Evolutionary conservation across 495 filamentous ascomycete genomes (phyloP).

Genomic region (Parmelia sp.): DNA sequence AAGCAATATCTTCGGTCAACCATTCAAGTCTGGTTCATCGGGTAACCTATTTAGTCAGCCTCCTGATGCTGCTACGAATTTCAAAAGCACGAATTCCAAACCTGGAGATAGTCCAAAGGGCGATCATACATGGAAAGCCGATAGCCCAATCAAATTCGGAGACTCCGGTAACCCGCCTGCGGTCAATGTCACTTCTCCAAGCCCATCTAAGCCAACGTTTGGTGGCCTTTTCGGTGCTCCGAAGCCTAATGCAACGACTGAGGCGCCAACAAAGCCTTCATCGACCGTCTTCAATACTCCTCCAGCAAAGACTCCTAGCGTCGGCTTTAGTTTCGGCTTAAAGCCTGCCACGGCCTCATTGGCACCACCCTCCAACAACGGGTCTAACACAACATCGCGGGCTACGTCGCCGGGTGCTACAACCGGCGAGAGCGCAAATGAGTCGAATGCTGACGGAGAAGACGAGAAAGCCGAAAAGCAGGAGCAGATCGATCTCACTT

Average conservation of each 20-base stretch:
- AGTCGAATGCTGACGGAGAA: constrained; percentile 42
- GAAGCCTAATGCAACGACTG: constrained; percentile 29
- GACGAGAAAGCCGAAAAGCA: constrained; percentile 40
- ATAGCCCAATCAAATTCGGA: constrained; percentile 47
- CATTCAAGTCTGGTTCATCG: not conserved
- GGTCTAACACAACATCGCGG: constrained; percentile 43
- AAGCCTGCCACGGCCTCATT: constrained; percentile 32
- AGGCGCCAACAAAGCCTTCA: constrained; percentile 23
- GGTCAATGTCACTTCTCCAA: constrained; percentile 30
- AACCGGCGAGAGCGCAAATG: constrained; percentile 42
- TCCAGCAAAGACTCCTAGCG: constrained; percentile 23
- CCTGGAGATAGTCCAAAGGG: constrained; percentile 2
- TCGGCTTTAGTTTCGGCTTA: constrained; percentile 32
- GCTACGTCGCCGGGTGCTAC: constrained; percentile 56
- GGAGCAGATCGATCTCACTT: constrained; percentile 57
- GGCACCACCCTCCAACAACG: constrained; percentile 35
- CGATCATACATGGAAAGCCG: constrained; percentile 48
- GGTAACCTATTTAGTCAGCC: constrained; percentile 5
- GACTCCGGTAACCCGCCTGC: constrained; percentile 26
- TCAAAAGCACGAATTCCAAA: constrained; percentile 19
- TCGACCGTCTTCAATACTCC: constrained; percentile 31
- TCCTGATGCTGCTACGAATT: constrained; percentile 31
- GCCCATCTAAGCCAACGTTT: constrained; percentile 34
- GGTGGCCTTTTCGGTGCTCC: constrained; percentile 41
- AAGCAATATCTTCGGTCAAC: constrained; percentile 23